Evolutionary conservation across 805 yeast species (phyloP), one percentile per base, ranked within the genome.

Genomic region (Suhomyces xylopsoci): DNA sequence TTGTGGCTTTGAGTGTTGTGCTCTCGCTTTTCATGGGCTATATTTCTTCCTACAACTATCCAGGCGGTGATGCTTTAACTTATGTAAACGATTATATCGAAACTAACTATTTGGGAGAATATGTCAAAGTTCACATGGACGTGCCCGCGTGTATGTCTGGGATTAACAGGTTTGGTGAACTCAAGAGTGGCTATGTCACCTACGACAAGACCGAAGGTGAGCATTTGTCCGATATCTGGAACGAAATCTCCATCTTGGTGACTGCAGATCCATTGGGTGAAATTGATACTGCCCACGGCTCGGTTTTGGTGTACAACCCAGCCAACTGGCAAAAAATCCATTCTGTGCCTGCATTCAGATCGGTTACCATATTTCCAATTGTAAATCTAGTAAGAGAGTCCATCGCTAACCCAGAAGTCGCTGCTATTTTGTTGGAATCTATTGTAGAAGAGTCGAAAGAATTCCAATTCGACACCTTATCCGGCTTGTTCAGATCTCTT

Each of bases 71-170:
- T 1, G 96, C 97, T 0, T 69, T 91, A 32, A 55, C 63, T 14
- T 62, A 62, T 20, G 76, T 88, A 53, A 87, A 90, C 60, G 59
- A 73, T 8, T 64, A 72, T 42, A 60, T 80, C 24, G 49, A 70
- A 7, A 24, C 55, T 3, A 49, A 58, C 43, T 49, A 54, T 26
- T 54, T 55, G 36, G 54, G 65, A 3, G 60, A 63, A 12, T 53
- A 63, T 14, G 53, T 74, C 15, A 67, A 76, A 0, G 82, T 92
- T 8, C 96, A 92, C 66, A 70, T 90, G 71, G 96, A 88, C 61
- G 85, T 86, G 2, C 81, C 88, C 0, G 79, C 93, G 0, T 89
- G 96, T 62, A 90, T 90, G 94, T 83, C 93, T 1, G 98, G 98
- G 7, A 85, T 84, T 3, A 81, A 92, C 2, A 75, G 82, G 49